phyloP scores from a whole-genome alignment of 805 yeast species.

The Zygosaccharomyces gambellarensis region DNA sequence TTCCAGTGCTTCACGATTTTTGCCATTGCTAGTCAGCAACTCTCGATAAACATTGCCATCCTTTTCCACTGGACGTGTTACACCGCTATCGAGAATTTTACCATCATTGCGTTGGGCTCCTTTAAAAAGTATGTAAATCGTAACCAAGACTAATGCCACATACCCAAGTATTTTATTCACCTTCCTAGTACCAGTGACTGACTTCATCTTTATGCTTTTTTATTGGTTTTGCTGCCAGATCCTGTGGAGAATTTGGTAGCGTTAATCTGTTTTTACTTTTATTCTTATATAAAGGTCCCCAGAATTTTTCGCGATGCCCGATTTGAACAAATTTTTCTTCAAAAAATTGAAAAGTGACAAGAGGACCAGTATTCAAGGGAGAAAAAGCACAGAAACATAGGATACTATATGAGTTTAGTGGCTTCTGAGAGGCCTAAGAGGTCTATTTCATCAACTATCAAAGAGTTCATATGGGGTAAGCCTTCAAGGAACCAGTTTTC shows the following conservation, averaged over 20 bases:
- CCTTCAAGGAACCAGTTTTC: not conserved
- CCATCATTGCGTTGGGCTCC: conserved; percentile 11
- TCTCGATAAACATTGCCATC: not conserved
- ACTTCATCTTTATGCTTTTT: not conserved
- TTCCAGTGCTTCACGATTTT: conserved; percentile 26
- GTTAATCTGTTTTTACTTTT: not conserved
- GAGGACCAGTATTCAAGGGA: not conserved
- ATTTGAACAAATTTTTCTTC: not conserved
- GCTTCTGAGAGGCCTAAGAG: conserved; percentile 17
- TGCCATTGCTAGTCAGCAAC: not conserved
- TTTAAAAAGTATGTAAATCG: conserved; percentile 16
- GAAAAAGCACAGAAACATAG: not conserved
- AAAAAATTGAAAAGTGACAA: not conserved
- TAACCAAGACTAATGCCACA: conserved; percentile 15
- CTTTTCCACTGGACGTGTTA: not conserved
- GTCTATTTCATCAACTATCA: conserved; percentile 28
- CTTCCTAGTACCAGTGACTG: conserved; percentile 10
- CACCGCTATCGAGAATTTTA: not conserved
- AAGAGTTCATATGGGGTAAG: conserved; percentile 20
- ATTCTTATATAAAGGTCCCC: not conserved
- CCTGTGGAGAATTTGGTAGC: not conserved
- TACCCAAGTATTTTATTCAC: conserved; percentile 16
- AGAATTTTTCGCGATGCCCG: not conserved
- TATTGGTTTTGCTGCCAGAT: not conserved
- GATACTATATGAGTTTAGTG: not conserved